Percentiles rank a stretch among this genome's conserved stretches.
Evolutionary conservation across 148 eudicot genomes (phyloP).

Genomic region (Silene uniflora): DNA sequence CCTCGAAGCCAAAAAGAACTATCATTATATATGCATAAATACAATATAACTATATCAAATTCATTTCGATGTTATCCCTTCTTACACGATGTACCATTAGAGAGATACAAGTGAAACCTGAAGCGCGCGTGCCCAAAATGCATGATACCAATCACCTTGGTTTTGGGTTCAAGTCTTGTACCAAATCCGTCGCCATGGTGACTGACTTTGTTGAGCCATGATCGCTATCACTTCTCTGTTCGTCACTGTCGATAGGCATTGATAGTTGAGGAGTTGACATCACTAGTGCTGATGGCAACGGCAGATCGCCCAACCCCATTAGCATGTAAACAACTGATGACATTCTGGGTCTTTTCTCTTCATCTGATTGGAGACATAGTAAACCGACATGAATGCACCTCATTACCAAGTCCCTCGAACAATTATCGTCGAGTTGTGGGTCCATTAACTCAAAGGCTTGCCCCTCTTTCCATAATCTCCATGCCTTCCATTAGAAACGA

Average conservation of each 20-base stretch:
- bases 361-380: slow-evolving; percentile 18
- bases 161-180: slow-evolving; percentile 17
- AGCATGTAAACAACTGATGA: slow-evolving; percentile 17
- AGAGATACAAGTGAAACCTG: too few relatives aligned
- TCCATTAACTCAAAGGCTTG: slow-evolving; percentile 6
- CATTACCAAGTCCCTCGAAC: not conserved
- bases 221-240: not conserved
- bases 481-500: slow-evolving; percentile 1
- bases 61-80: too few relatives aligned
- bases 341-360: slow-evolving; percentile 19
- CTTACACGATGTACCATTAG: too few relatives aligned
- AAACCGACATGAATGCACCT: slow-evolving; percentile 28
- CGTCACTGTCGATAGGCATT: not conserved
- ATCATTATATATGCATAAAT: too few relatives aligned
- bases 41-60: too few relatives aligned
- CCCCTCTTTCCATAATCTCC: slow-evolving; percentile 24
- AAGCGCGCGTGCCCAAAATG: too few relatives aligned
- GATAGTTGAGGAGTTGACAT: not conserved
- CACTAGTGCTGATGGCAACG: slow-evolving; percentile 16
- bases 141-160: not conserved
- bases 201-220: not conserved
- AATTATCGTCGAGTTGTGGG: not conserved
- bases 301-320: slow-evolving; percentile 16
- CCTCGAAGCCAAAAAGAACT: too few relatives aligned
- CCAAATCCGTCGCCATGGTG: not conserved